Conservation (phyloP, 805 yeast genomes). For the Lipomyces oligophaga region DNA sequence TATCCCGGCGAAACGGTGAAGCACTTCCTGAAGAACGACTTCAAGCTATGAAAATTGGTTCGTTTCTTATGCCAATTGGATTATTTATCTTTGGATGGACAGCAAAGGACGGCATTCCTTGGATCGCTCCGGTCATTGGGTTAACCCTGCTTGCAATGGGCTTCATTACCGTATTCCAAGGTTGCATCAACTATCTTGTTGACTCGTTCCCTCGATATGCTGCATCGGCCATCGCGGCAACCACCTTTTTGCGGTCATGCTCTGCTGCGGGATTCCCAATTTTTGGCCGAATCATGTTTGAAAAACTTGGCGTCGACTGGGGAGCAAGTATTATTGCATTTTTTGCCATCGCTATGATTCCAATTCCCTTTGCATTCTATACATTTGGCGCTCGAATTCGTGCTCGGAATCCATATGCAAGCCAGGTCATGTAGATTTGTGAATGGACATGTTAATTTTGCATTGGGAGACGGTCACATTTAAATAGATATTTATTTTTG, state of each 20-base stretch:
- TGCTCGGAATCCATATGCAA: conserved; percentile 31
- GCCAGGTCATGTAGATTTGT: conserved; percentile 1
- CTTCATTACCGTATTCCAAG: conserved; percentile 41
- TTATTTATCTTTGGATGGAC: conserved; percentile 73
- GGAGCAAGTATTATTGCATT: conserved; percentile 55
- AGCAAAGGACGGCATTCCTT: conserved; percentile 51
- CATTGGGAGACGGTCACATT: no score
- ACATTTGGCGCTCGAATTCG: conserved; percentile 46
- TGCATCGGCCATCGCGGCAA: conserved; percentile 66
- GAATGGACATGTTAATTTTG: no score
- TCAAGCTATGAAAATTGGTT: conserved; percentile 45
- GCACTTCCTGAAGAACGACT: conserved; percentile 25
- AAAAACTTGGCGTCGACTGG: conserved; percentile 51
- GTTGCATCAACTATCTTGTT: conserved; percentile 42
- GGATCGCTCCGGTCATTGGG: conserved; percentile 65
- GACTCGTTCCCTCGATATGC: conserved; percentile 48
- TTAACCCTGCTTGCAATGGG: conserved; percentile 46
- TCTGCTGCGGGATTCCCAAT: conserved; percentile 54
- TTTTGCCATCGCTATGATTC: conserved; percentile 48
- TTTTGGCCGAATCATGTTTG: conserved; percentile 48
- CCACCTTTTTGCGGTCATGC: conserved; percentile 44
- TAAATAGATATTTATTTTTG: no score
- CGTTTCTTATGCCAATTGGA: conserved; percentile 56
- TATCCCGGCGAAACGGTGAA: conserved; percentile 12
- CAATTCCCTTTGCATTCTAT: conserved; percentile 55